These are phyloP conservation scores for Evernia prunastri DNA, from an alignment of 495 filamentous ascomycete genomes.

Conservation along the genomic window DNA sequence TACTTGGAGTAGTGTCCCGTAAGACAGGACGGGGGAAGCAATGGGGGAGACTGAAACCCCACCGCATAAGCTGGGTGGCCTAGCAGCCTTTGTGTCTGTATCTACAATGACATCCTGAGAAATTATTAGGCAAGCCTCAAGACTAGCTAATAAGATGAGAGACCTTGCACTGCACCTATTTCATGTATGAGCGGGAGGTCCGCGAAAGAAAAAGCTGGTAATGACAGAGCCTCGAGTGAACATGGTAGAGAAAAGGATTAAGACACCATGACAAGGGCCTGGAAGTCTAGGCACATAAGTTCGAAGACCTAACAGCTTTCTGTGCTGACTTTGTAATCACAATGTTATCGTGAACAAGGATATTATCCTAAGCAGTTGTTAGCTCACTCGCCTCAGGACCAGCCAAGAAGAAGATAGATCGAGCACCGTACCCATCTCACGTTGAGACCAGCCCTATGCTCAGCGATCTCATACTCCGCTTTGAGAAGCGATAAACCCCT, in stretches of 20 bases:
- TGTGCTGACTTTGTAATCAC: too few species aligned
- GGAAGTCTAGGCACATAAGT: too few species aligned
- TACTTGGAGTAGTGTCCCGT: too few species aligned
- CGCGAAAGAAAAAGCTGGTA: too few species aligned
- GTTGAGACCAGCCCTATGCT: not conserved
- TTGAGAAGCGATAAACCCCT: not conserved
- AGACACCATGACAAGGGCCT: too few species aligned
- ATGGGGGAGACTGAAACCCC: not conserved
- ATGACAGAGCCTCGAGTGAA: too few species aligned
- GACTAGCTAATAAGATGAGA: not conserved
- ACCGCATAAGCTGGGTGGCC: not conserved
- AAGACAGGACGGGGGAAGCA: not conserved
- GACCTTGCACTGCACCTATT: not conserved
- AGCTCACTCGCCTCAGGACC: not conserved
- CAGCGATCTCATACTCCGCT: not conserved
- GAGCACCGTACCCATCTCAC: not conserved
- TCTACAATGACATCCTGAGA: not conserved
- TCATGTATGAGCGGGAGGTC: too few species aligned
- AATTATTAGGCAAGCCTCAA: not conserved
- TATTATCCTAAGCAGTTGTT: too few species aligned
- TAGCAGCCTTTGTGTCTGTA: not conserved
- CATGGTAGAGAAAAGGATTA: too few species aligned
- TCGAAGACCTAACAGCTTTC: too few species aligned
- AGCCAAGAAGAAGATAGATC: not conserved
- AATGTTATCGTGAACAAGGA: too few species aligned